A percentile compares a stretch with the other conserved stretches of the same genome.
Conservation (phyloP, 257 asterid species). For the Solanum ossicruentum region DNA sequence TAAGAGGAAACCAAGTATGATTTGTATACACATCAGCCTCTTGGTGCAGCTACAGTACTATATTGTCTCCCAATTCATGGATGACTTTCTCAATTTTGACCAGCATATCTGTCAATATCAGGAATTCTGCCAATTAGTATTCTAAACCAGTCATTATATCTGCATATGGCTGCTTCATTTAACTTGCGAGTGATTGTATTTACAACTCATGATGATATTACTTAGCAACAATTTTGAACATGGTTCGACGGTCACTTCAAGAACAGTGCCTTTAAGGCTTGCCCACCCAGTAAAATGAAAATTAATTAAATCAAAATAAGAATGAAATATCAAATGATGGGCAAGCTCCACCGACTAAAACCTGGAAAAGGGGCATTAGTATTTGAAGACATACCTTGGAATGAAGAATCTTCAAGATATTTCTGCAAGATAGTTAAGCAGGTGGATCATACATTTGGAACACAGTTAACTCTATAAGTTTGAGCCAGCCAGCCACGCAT, state of each 20-base stretch:
- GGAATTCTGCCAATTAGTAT: conserved; percentile 1
- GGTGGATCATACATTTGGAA: background rate
- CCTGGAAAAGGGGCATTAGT: background rate
- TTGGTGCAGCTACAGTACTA: conserved; percentile 9
- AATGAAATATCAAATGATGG: background rate
- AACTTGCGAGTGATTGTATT: background rate
- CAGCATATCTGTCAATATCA: conserved; percentile 43
- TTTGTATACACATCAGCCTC: background rate
- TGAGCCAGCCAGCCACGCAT: background rate
- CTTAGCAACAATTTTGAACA: background rate
- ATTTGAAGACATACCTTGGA: conserved; percentile 34
- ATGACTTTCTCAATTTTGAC: conserved; percentile 60
- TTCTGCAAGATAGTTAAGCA: conserved; percentile 33
- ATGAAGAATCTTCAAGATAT: conserved; percentile 59
- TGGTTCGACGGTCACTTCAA: background rate
- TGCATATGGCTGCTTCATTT: background rate
- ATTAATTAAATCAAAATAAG: background rate
- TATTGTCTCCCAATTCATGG: conserved; percentile 41
- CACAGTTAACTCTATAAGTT: background rate
- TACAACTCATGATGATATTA: background rate
- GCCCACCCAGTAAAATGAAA: background rate
- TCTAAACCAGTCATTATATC: background rate
- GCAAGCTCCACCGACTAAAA: background rate
- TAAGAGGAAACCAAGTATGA: background rate
- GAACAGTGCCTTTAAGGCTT: background rate